phyloP scores from a whole-genome alignment of 352 stramenopile species.

The Aphanomyces invadans region DNA sequence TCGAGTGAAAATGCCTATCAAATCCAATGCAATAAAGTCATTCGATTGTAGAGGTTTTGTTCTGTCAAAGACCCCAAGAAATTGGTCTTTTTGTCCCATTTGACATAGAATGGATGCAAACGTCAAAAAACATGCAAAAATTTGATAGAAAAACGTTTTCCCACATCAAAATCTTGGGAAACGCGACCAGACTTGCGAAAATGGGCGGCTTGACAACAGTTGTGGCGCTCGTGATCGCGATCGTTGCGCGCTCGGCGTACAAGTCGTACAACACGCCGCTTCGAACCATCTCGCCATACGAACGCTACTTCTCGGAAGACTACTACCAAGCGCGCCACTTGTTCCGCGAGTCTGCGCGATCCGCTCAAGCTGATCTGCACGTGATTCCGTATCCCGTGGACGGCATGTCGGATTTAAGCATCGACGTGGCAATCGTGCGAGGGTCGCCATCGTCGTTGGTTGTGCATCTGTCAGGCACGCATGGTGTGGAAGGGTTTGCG shows the following conservation, averaged over 20 bases:
- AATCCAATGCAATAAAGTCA: neutral
- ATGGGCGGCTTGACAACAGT: neutral
- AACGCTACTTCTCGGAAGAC: slow-evolving; percentile 1
- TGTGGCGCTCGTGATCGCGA: neutral
- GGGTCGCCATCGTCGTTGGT: slow-evolving; percentile 43
- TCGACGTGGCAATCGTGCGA: slow-evolving; percentile 58
- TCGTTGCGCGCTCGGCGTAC: neutral
- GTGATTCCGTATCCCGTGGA: slow-evolving; percentile 39
- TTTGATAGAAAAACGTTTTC: no score
- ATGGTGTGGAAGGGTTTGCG: slow-evolving; percentile 76
- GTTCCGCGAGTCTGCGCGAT: neutral
- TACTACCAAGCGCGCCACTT: neutral
- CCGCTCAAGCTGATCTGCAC: slow-evolving; percentile 35
- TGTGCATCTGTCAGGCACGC: slow-evolving; percentile 72
- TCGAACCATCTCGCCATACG: neutral
- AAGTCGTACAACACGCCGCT: neutral
- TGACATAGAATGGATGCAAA: no score
- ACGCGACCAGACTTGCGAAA: neutral
- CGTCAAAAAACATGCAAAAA: no score
- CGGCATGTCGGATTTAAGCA: slow-evolving; percentile 39
- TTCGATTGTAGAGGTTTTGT: slow-evolving; percentile 6
- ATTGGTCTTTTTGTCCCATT: neutral
- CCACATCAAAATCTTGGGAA: no score
- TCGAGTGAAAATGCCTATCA: slow-evolving; percentile 2
- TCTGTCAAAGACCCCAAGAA: neutral